Percentiles rank a stretch among this genome's conserved stretches.
phyloP scores from a whole-genome alignment of 2,329 filamentous ascomycete species.

The Clonostachys solani region DNA sequence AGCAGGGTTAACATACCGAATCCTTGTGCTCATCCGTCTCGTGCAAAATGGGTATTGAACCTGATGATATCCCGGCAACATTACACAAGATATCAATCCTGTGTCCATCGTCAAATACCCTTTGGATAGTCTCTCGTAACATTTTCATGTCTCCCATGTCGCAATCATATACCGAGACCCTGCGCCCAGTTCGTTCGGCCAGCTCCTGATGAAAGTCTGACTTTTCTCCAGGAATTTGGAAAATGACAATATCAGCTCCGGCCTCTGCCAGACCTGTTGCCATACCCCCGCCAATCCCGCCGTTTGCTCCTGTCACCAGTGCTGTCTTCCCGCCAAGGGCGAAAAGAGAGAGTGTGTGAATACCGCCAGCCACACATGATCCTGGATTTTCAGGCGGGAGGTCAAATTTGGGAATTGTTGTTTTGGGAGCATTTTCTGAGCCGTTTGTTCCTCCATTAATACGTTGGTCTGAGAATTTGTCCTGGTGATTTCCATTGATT shows the following conservation, averaged over 20 bases:
- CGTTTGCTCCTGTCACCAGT: neutral
- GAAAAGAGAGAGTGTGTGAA: neutral
- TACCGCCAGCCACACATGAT: neutral
- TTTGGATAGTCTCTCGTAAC: slow-evolving; percentile 2
- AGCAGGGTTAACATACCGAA: neutral
- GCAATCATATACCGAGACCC: slow-evolving; percentile 4
- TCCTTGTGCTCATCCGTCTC: slow-evolving; percentile 9
- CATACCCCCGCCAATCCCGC: neutral
- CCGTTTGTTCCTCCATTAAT: neutral
- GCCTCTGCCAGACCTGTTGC: neutral
- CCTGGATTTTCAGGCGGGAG: neutral
- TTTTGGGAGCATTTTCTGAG: neutral
- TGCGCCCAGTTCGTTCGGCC: slow-evolving; percentile 1
- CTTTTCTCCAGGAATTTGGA: slow-evolving; percentile 6
- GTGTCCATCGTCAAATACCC: slow-evolving; percentile 4
- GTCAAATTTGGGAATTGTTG: neutral
- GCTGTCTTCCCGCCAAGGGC: neutral
- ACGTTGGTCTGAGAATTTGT: neutral
- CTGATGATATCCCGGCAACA: slow-evolving; percentile 7
- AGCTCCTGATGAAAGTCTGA: slow-evolving; percentile 5
- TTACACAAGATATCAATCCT: slow-evolving; percentile 10
- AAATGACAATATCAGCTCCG: slow-evolving; percentile 1
- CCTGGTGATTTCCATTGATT: neutral
- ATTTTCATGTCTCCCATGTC: neutral
- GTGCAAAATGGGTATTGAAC: slow-evolving; percentile 6